phyloP scores from a whole-genome alignment of 129 eudicot species.

The Lonicera japonica region DNA sequence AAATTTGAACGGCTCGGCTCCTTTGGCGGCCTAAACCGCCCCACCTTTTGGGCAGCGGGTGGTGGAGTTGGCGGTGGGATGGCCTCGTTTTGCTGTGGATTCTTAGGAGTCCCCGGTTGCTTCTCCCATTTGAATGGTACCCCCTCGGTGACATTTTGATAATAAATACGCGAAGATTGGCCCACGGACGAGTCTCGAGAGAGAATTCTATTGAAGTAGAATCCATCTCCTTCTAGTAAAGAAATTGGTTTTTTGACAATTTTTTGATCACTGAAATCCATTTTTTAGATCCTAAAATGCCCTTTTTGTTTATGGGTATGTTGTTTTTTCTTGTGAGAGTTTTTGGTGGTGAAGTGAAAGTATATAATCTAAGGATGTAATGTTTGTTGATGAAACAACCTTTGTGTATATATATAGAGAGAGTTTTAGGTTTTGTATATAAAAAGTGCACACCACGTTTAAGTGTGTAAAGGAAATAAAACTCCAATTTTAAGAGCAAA shows the following conservation, averaged over 20 bases:
- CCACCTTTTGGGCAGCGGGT: slow-evolving; percentile 43
- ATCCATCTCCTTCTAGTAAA: slow-evolving; percentile 32
- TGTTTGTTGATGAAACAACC: not conserved
- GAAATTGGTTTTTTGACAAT: slow-evolving; percentile 4
- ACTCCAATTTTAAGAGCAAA: not conserved
- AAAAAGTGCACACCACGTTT: not conserved
- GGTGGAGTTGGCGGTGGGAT: slow-evolving; percentile 68
- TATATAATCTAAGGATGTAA: not conserved
- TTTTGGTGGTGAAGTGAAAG: not conserved
- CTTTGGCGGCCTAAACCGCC: slow-evolving; percentile 32
- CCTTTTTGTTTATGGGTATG: not conserved
- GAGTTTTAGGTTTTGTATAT: not conserved
- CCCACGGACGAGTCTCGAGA: slow-evolving; percentile 52
- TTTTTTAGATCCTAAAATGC: not conserved
- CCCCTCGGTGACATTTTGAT: slow-evolving; percentile 42
- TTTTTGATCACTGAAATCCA: not conserved
- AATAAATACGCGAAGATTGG: slow-evolving; percentile 59
- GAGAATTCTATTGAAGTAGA: slow-evolving; percentile 33
- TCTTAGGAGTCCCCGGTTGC: slow-evolving; percentile 69
- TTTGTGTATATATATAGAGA: too few species aligned
- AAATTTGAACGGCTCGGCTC: slow-evolving; percentile 6
- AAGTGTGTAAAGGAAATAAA: not conserved
- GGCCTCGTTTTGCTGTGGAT: slow-evolving; percentile 34
- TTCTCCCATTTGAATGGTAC: slow-evolving; percentile 80
- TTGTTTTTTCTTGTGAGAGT: not conserved